A percentile compares a stretch with the other conserved stretches of the same genome.
Evolutionary conservation across 352 stramenopile species (phyloP).

Genomic region (Globisporangium mamillatum): DNA sequence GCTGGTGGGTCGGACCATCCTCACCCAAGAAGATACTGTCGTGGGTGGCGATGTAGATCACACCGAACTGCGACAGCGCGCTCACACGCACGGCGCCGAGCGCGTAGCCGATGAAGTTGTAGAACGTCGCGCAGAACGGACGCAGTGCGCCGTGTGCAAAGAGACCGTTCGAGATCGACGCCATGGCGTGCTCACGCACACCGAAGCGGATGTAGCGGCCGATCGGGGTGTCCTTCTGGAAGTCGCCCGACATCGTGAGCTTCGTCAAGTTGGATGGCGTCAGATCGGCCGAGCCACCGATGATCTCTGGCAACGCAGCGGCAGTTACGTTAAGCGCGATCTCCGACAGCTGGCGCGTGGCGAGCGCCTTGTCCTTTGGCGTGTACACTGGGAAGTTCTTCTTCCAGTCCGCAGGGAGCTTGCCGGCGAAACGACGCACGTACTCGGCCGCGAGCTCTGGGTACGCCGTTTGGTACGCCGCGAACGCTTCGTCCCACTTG

Average conservation of each 20-base stretch:
- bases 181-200: conserved; percentile 99
- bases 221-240: conserved; percentile 95
- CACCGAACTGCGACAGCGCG: conserved; percentile 93
- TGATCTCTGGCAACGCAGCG: conserved; percentile 92
- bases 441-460: conserved; percentile 95
- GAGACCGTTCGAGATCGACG: conserved; percentile 97
- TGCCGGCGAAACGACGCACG: conserved; percentile 89
- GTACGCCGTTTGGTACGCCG: conserved; percentile 87
- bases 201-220: conserved; percentile 98
- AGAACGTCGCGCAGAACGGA: conserved; percentile 99
- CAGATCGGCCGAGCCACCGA: conserved; percentile 98
- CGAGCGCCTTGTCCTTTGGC: conserved; percentile 83
- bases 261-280: conserved; percentile 97
- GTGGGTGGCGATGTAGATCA: conserved; percentile 99
- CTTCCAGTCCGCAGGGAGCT: conserved; percentile 92
- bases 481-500: conserved; percentile 92
- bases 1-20: conserved; percentile 99
- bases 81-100: conserved; percentile 94
- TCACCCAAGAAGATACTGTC: conserved; percentile 99
- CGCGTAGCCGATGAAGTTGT: conserved; percentile 99
- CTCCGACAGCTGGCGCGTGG: conserved; percentile 95
- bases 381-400: conserved; percentile 91
- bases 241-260: conserved; percentile 95
- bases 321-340: conserved; percentile 94
- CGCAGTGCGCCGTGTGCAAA: conserved; percentile 96